Evolutionary conservation across 176 grass and related monocot species (phyloP).

Genomic region (Elymus sibiricus): DNA sequence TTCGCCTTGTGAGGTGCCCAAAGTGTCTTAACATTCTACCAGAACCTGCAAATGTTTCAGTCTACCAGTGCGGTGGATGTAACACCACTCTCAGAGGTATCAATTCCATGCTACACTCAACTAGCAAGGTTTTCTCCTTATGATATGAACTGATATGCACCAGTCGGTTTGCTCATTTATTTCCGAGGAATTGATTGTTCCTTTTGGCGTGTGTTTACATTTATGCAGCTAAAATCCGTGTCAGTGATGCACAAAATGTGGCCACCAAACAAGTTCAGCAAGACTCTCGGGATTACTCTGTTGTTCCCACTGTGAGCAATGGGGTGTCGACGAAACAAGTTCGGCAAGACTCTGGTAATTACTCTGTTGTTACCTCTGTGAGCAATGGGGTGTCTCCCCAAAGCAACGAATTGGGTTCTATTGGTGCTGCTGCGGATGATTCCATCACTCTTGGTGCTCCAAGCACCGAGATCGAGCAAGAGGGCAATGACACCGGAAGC

Average conservation of each 20-base stretch:
- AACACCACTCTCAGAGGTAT: constrained; percentile 70
- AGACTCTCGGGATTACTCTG: constrained; percentile 6
- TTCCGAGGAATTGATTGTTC: constrained; percentile 18
- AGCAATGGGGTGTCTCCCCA: constrained; percentile 14
- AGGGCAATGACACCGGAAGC: constrained; percentile 10
- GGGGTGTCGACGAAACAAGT: constrained; percentile 32
- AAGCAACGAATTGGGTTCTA: not conserved
- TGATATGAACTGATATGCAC: not conserved
- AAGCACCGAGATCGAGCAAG: not conserved
- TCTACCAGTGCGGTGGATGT: constrained; percentile 79
- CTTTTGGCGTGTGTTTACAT: not conserved
- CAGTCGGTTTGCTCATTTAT: not conserved
- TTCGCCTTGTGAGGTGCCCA: constrained; percentile 80
- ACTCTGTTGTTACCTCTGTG: constrained; percentile 17
- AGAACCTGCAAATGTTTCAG: constrained; percentile 45
- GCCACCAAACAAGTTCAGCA: constrained; percentile 31
- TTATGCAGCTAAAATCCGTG: constrained; percentile 62
- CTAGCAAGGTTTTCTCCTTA: not conserved
- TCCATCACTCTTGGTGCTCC: not conserved
- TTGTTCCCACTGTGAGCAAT: not conserved
- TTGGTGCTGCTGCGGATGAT: not conserved
- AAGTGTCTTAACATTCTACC: constrained; percentile 69
- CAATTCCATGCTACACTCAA: constrained; percentile 19
- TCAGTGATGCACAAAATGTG: constrained; percentile 22
- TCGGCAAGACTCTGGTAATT: constrained; percentile 22